A percentile compares a stretch with the other conserved stretches of the same genome.
These are phyloP conservation scores for Penicillium sp. DNA, from an alignment of 2,329 filamentous ascomycete species.

Conservation along the genomic window DNA sequence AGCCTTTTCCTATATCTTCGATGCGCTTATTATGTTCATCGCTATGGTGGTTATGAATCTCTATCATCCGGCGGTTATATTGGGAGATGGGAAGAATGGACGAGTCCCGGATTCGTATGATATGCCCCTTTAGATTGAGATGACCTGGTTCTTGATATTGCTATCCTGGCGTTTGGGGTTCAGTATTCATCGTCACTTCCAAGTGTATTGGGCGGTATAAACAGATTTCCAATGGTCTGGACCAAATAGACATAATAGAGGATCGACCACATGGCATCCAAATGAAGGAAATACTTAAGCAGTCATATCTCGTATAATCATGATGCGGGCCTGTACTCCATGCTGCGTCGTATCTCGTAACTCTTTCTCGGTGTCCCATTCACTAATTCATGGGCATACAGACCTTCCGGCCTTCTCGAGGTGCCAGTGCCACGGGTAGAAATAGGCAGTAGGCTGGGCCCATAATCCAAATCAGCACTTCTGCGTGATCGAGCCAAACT, in stretches of 20 bases:
- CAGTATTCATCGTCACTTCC: too few species aligned
- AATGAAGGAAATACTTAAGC: background rate
- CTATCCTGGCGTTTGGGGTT: too few species aligned
- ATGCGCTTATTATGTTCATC: constrained; percentile 28
- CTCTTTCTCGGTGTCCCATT: constrained; percentile 9
- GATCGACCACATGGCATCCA: background rate
- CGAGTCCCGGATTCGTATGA: background rate
- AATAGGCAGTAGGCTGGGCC: constrained; percentile 26
- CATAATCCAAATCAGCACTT: constrained; percentile 28
- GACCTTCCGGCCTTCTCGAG: constrained; percentile 8
- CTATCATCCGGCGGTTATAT: constrained; percentile 21
- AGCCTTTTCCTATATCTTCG: constrained; percentile 30
- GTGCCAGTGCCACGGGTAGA: constrained; percentile 24
- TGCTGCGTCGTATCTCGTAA: background rate
- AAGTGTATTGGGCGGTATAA: too few species aligned
- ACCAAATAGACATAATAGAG: too few species aligned
- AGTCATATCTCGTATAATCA: background rate
- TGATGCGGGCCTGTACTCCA: background rate
- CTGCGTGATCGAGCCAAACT: constrained; percentile 24
- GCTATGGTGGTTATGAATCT: constrained; percentile 26
- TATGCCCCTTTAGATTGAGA: background rate
- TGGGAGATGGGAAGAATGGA: constrained; percentile 17
- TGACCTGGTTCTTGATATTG: background rate
- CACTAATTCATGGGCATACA: constrained; percentile 11
- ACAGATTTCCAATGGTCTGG: too few species aligned